These are phyloP conservation scores for Candida ipomoeae DNA, from an alignment of 805 yeast genomes.

Conservation along the genomic window DNA sequence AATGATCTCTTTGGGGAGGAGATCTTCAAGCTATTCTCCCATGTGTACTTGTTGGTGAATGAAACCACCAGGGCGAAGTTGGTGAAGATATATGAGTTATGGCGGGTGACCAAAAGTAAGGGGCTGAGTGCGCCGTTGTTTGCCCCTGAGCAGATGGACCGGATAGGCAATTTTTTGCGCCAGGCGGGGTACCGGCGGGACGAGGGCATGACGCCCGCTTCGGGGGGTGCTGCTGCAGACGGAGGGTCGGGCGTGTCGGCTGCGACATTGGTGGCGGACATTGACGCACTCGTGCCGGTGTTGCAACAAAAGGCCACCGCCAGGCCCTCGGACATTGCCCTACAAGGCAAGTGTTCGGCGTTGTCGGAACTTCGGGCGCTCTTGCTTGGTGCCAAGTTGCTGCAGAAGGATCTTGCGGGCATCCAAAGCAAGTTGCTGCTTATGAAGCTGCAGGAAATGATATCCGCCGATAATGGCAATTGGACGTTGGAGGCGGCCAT, in stretches of 20 bases:
- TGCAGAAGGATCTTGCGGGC: conserved; percentile 31
- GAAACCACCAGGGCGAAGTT: conserved; percentile 69
- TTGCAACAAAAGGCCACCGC: conserved; percentile 36
- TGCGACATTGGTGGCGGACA: conserved; percentile 25
- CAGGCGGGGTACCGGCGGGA: conserved; percentile 25
- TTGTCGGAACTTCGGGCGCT: conserved; percentile 41
- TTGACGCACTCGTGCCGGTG: conserved; percentile 37
- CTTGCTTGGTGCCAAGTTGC: conserved; percentile 35
- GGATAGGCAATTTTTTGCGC: conserved; percentile 66
- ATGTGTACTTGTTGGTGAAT: conserved; percentile 73
- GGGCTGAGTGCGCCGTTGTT: conserved; percentile 67
- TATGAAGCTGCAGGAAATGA: conserved; percentile 24
- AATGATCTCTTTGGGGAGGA: conserved; percentile 71
- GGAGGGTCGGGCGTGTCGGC: conserved; percentile 6
- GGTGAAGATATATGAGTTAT: conserved; percentile 76
- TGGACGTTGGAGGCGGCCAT: conserved; percentile 3
- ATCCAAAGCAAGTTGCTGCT: conserved; percentile 35
- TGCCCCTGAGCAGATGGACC: conserved; percentile 61
- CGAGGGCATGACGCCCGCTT: conserved; percentile 2
- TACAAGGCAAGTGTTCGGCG: conserved; percentile 42
- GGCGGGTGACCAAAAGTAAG: conserved; percentile 68
- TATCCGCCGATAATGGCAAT: background rate
- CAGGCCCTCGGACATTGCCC: conserved; percentile 36
- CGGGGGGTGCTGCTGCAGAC: background rate
- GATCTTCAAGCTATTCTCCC: conserved; percentile 65